Base-by-base conservation (phyloP, 192 early-diverging fungal species). In the Backusella macrospora region DNA sequence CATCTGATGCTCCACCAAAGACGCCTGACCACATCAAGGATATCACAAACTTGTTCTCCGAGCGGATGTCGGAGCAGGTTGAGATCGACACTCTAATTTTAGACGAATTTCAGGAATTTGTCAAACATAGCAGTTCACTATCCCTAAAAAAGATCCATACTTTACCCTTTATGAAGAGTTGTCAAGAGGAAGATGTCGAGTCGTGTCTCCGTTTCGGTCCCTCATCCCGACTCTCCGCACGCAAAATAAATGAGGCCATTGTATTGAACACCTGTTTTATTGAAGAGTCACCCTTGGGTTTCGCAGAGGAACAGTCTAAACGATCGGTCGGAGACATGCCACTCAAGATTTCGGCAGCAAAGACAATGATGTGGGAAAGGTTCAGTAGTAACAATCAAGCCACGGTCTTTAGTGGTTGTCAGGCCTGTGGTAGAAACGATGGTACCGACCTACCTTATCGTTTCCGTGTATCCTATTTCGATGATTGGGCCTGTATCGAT, bases 131-230 rank as follows among this genome's bases (percentile, higher is more conserved):
- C 6, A 81, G 92, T 69, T 81, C 84, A 6, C 73, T 90, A 10
- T 92, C 91, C 45, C 77, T 93, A 12, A 84, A 84, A 63, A 96
- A 94, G 72, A 86, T 98, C 62, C 90, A 92, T 71, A 90, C 81
- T 38, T 76, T 94, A 45, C 84, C 86, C 0, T 99, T 96, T 79
- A 94, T 99, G 90, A 90, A 91, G 44, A 92, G 94, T 73, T 90
- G 92, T 42, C 85, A 95, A 49, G 90, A 90, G 37, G 96, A 98
- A 71, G 97, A 98, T 76, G 85, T 99, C 9, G 92, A 92, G 73
- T 92, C 96, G 1, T 98, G 96, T 77, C 85, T 99, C 73, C 88
- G 97, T 26, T 98, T 99, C 80, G 96, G 97, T 14, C 90, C 91
- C 37, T 92, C 91, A 46, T 94, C 98, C 40, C 88, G 94, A 29